Conservation (phyloP, 768 basidiomycete species). For the Hypsizygus marmoreus region DNA sequence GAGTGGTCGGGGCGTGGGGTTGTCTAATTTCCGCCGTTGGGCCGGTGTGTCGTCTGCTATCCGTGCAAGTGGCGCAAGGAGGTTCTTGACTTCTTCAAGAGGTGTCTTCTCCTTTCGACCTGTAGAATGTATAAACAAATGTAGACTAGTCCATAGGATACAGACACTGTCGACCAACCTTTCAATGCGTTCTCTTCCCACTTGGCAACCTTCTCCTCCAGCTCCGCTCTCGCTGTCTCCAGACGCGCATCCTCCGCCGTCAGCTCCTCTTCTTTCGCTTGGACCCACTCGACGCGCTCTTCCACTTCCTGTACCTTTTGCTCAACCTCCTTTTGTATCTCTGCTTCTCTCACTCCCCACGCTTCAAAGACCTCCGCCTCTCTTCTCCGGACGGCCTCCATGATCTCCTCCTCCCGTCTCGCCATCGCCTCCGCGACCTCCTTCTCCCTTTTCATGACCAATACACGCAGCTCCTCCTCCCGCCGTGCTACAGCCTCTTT, state of each 20-base stretch:
- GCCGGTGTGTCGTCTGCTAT: slow-evolving; percentile 25
- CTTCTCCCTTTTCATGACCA: slow-evolving; percentile 68
- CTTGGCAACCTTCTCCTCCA: slow-evolving; percentile 51
- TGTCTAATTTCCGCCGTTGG: slow-evolving; percentile 24
- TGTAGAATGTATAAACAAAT: slow-evolving; percentile 10
- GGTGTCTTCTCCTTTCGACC: slow-evolving; percentile 58
- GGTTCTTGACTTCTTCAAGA: slow-evolving; percentile 76
- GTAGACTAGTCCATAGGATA: not conserved
- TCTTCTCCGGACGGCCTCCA: slow-evolving; percentile 63
- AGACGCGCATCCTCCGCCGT: slow-evolving; percentile 52
- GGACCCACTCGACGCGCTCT: slow-evolving; percentile 49
- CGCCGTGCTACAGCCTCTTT: slow-evolving; percentile 61
- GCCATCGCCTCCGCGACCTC: slow-evolving; percentile 69
- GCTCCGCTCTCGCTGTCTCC: slow-evolving; percentile 43
- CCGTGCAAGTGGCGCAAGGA: slow-evolving; percentile 52
- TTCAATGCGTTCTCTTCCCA: slow-evolving; percentile 38
- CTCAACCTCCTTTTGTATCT: slow-evolving; percentile 54
- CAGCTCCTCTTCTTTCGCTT: slow-evolving; percentile 54
- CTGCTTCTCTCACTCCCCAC: slow-evolving; percentile 54
- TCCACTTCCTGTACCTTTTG: slow-evolving; percentile 49
- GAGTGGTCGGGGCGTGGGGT: slow-evolving; percentile 26
- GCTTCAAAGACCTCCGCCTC: slow-evolving; percentile 66
- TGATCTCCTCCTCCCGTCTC: slow-evolving; percentile 69
- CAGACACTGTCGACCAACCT: slow-evolving; percentile 20
- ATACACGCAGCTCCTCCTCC: slow-evolving; percentile 68